phyloP scores from a whole-genome alignment of 768 basidiomycete species.

The Pleurotus ostreatus region DNA sequence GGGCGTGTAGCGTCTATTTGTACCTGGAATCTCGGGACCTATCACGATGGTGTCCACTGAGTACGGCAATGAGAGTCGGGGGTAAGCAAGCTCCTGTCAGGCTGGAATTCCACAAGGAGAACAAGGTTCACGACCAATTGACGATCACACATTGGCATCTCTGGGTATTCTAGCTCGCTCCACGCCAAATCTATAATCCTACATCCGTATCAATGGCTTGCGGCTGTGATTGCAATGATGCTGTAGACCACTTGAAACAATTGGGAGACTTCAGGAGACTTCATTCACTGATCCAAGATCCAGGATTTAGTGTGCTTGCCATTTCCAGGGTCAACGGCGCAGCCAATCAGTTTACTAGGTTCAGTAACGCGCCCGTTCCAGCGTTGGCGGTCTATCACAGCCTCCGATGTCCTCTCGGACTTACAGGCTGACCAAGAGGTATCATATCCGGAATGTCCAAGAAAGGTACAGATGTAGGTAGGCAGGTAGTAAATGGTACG shows the following conservation, averaged over 20 bases:
- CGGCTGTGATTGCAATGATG: neutral
- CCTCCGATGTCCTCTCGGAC: neutral
- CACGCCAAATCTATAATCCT: too few species aligned
- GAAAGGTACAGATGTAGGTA: constrained; percentile 8
- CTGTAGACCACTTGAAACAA: neutral
- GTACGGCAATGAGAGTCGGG: neutral
- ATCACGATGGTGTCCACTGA: neutral
- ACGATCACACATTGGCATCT: neutral
- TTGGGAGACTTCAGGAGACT: neutral
- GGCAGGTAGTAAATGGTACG: constrained; percentile 6
- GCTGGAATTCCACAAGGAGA: neutral
- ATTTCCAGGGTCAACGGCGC: neutral
- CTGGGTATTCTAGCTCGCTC: too few species aligned
- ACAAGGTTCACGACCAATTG: neutral
- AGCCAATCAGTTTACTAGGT: neutral
- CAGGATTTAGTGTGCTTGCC: neutral
- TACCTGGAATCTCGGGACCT: neutral
- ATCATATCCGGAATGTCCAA: constrained; percentile 8
- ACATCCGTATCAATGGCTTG: too few species aligned
- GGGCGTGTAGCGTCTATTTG: neutral
- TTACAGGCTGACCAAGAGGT: neutral
- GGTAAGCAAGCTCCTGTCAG: neutral
- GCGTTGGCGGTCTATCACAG: neutral
- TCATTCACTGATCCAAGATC: neutral
- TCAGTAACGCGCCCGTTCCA: neutral